Evolutionary conservation across 768 basidiomycete species (phyloP).

Genomic region (Tulasnella sp.): DNA sequence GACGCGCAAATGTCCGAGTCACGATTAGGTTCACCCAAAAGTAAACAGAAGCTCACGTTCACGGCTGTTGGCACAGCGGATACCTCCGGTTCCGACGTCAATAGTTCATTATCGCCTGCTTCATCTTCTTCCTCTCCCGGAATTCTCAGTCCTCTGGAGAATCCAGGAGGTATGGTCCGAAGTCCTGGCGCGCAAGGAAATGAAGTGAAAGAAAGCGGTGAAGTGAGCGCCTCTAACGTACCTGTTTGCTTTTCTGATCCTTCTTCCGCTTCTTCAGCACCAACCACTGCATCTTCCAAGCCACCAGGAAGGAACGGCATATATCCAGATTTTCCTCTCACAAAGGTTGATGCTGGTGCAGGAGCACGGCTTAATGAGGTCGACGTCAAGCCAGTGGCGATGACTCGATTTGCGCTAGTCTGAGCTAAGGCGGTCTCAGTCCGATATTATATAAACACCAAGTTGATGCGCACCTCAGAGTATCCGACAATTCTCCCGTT

Average conservation of each 20-base stretch:
- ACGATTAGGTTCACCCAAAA: constrained; percentile 25
- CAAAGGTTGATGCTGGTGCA: constrained; percentile 69
- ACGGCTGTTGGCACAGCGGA: not conserved
- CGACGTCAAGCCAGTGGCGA: constrained; percentile 65
- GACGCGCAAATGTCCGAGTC: constrained; percentile 26
- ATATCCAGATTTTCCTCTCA: constrained; percentile 87
- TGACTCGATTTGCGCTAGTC: constrained; percentile 48
- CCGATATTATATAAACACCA: not conserved
- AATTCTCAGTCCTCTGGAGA: constrained; percentile 18
- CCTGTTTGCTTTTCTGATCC: not conserved
- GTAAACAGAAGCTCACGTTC: not conserved
- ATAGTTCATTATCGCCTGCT: constrained; percentile 25
- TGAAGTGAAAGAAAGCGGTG: not conserved
- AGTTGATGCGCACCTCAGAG: constrained; percentile 48
- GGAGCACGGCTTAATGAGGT: constrained; percentile 81
- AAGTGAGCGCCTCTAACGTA: not conserved
- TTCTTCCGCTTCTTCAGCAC: constrained; percentile 19
- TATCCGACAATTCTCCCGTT: constrained; percentile 75
- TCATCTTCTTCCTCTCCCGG: constrained; percentile 15
- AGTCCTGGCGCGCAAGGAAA: not conserved
- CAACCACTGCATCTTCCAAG: constrained; percentile 53
- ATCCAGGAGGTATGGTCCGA: constrained; percentile 22
- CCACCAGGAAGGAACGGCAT: constrained; percentile 95
- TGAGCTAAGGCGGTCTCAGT: constrained; percentile 28
- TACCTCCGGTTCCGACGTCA: not conserved